phyloP scores from a whole-genome alignment of 495 filamentous ascomycete species.

The Trichoderma asperelloides region DNA sequence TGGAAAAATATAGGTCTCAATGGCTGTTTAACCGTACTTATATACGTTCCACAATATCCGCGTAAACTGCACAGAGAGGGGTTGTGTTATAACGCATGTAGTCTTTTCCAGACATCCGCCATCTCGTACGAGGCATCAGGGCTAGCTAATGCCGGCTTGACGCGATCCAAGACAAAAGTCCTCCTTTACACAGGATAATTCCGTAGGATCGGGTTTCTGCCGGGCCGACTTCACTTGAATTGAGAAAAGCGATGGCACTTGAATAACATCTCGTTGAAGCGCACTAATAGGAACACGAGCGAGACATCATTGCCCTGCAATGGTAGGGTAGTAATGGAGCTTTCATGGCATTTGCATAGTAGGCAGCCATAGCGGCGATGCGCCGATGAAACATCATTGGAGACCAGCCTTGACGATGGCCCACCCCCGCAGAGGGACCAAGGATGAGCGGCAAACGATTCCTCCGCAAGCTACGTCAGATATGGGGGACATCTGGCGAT shows the following conservation, averaged over 20 bases:
- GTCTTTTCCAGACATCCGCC: neutral
- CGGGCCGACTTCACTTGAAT: neutral
- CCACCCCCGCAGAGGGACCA: neutral
- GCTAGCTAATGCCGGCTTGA: neutral
- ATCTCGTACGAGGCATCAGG: neutral
- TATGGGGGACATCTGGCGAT: neutral
- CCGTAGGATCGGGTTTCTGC: neutral
- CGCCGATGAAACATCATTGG: neutral
- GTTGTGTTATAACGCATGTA: neutral
- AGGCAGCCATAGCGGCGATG: neutral
- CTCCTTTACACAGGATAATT: neutral
- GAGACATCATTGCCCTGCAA: neutral
- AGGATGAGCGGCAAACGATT: neutral
- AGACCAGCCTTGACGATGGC: neutral
- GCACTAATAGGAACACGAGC: neutral
- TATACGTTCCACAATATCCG: too few species aligned
- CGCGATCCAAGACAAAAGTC: neutral
- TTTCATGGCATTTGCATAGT: neutral
- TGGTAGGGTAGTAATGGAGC: neutral
- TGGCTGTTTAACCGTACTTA: too few species aligned
- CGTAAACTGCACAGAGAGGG: too few species aligned
- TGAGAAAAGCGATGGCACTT: neutral
- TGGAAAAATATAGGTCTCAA: too few species aligned
- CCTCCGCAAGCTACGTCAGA: neutral
- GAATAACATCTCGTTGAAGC: neutral